Conservation (phyloP, 805 yeast genomes). For the Wickerhamiella sorbophila region DNA sequence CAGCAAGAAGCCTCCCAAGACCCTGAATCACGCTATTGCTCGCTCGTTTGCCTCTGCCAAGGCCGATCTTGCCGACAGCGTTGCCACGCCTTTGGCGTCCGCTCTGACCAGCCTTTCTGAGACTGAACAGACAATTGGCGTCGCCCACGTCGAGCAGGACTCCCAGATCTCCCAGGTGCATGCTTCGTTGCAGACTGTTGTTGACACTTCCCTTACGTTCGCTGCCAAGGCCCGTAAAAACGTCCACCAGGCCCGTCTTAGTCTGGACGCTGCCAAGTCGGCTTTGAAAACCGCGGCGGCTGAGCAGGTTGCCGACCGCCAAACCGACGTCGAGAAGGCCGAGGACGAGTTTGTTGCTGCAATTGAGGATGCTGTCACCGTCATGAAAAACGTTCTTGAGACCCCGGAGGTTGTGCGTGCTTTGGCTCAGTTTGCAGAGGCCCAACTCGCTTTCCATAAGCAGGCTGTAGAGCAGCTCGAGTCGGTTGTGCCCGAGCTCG, state of each 20-base stretch:
- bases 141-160: constrained; percentile 72
- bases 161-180: constrained; percentile 59
- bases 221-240: constrained; percentile 55
- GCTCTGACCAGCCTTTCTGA: constrained; percentile 54
- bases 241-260: constrained; percentile 65
- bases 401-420: constrained; percentile 54
- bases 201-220: constrained; percentile 44
- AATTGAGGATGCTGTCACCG: constrained; percentile 72
- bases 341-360: constrained; percentile 82
- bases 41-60: constrained; percentile 37
- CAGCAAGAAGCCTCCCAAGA: constrained; percentile 44
- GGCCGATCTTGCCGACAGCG: constrained; percentile 27
- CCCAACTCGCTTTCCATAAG: constrained; percentile 71
- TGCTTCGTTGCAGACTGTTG: constrained; percentile 45
- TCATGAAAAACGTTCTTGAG: constrained; percentile 68
- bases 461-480: constrained; percentile 55
- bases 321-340: constrained; percentile 65
- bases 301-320: constrained; percentile 55
- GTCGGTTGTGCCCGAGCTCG: constrained; percentile 48
- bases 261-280: constrained; percentile 66
- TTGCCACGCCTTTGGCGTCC: constrained; percentile 39
- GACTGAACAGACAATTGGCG: constrained; percentile 62
- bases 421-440: constrained; percentile 53
- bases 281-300: constrained; percentile 34
- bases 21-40: constrained; percentile 67